Base-by-base conservation (phyloP, 371 early-diverging fungal species). In the Syncephalastrum racemosum region DNA sequence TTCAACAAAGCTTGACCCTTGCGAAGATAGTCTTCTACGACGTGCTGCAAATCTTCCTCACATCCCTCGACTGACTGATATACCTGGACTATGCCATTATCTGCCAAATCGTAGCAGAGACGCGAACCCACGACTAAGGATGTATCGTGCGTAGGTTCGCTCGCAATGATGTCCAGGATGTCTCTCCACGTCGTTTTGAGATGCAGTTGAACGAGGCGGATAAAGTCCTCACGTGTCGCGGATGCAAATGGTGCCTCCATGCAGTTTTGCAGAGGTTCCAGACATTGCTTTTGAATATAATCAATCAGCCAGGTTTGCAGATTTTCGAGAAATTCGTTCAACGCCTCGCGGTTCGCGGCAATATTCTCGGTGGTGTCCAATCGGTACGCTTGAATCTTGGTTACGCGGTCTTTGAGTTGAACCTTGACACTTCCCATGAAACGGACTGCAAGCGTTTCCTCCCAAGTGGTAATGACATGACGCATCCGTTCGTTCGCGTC, bases 101-200 rank as follows among this genome's bases (percentile, higher is more conserved):
- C 75, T 2, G 81, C 73, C 5, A 82, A 46, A 49, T 82, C 73
- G 40, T 81, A 77, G 50, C 78, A 80, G 15, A 84, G 63, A 7
- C 79, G 77, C 15, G 84, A 80, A 42, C 67, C 48, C 14, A 59
- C 46, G 4, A 56, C 15, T 48, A 56, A 31, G 2, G 18, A 46
- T 7, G 12, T 18, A 2, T 15, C 13, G 8, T 19, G 22, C 2
- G 46, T 15, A 7, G 18, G 46, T 8, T 25, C 54, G 20, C 16
- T 24, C 50, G 68, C 56, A 50, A 84, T 67, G 36, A 52, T 62
- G 16, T 69, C 59, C 43, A 45, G 74, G 62, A 49, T 63, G 52
- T 19, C 46, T 46, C 14, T 47, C 68, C 44, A 83, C 51, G 40
- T 66, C 45, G n/a, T 74, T 56, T 50, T 63, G 27, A 31, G 73